Conservation (phyloP, 148 eudicot genomes). For the Fagopyrum esculentum region DNA sequence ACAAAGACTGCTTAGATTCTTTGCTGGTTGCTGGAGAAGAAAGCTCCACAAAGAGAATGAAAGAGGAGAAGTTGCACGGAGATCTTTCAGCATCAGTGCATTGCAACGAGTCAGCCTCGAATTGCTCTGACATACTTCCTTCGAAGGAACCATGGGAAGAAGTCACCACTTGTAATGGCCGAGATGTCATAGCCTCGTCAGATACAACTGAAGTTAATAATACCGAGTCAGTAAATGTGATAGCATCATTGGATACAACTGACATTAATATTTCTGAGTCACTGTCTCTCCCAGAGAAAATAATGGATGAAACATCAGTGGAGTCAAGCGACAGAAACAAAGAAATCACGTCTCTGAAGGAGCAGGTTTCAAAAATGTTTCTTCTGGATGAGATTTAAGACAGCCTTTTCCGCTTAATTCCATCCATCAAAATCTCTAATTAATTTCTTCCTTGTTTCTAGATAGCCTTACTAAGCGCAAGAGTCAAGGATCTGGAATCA, state of each 20-base stretch:
- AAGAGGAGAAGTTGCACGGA: conserved; percentile 20
- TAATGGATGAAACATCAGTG: conserved; percentile 22
- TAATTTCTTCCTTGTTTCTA: conserved; percentile 19
- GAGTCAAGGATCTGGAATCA: conserved; percentile 51
- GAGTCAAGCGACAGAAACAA: conserved; percentile 29
- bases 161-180: conserved; percentile 15
- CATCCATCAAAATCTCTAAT: conserved; percentile 5
- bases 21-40: conserved; percentile 25
- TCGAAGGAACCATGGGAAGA: conserved; percentile 20
- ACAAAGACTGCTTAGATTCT: conserved; percentile 25
- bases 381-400: conserved; percentile 2
- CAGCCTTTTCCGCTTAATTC: background rate
- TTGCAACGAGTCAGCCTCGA: conserved; percentile 19
- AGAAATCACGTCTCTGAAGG: conserved; percentile 34
- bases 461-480: conserved; percentile 53
- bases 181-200: background rate
- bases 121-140: conserved; percentile 21
- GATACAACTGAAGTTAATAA: background rate
- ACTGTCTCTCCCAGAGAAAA: conserved; percentile 19
- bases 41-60: conserved; percentile 15
- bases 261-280: conserved; percentile 8
- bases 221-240: conserved; percentile 1
- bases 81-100: conserved; percentile 22
- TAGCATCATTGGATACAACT: background rate
- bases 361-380: conserved; percentile 42